Conservation (phyloP, 1,284 basidiomycete species). For the Fistulinella cinereoalba region DNA sequence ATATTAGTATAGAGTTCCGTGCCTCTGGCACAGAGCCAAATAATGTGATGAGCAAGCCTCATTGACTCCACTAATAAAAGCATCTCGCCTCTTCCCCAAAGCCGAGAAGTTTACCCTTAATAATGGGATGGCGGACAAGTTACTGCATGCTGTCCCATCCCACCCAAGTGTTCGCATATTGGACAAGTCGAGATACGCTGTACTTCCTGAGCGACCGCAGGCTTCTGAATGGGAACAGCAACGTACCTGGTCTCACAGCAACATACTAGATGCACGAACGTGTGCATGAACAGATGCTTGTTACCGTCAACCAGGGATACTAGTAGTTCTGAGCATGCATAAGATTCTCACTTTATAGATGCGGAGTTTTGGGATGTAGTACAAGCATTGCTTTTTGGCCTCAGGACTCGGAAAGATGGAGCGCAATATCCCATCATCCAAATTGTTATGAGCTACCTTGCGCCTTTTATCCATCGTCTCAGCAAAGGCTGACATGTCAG, state of each 20-base stretch:
- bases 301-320: conserved; percentile 8
- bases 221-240: not conserved
- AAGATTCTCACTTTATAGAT: conserved; percentile 21
- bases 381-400: conserved; percentile 3
- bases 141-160: conserved; percentile 19
- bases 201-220: not conserved
- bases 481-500: conserved; percentile 13
- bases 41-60: not conserved
- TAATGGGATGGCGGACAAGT: conserved; percentile 14
- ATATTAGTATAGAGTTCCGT: conserved; percentile 5
- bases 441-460: not conserved
- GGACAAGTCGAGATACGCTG: conserved; percentile 8
- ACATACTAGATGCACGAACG: conserved; percentile 21
- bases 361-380: conserved; percentile 13
- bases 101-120: conserved; percentile 11
- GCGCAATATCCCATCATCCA: conserved; percentile 8
- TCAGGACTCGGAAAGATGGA: not conserved
- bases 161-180: conserved; percentile 12
- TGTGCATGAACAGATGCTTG: conserved; percentile 28
- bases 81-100: conserved; percentile 13
- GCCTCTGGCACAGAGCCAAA: conserved; percentile 14
- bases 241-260: conserved; percentile 14
- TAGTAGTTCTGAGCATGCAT: not conserved
- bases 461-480: not conserved
- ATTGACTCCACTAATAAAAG: too few species aligned